Evolutionary conservation across 1,139 yeast genomes (phyloP), one percentile per base, ranked within the genome.

Genomic region (Debaryomycetaceae sp.): DNA sequence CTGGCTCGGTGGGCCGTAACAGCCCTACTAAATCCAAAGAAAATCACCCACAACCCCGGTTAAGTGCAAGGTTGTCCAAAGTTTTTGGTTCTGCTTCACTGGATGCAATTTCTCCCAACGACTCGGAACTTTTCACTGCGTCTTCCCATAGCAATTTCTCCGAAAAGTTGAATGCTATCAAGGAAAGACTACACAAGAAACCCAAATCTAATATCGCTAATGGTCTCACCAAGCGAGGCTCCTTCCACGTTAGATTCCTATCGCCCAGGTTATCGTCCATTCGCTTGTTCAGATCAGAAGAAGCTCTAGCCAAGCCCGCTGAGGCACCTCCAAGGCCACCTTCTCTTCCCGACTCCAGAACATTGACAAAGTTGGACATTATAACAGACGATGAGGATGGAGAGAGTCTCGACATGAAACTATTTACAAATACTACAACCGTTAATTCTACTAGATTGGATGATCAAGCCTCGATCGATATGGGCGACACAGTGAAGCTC

Each of bases 181-280:
- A 33, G 16, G 36, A 33, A 9, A 38, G 22, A 15, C 19, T 39
- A 8, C 33, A 17, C 17, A 37, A 26, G 14, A 41, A 34, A 34
- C 39, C 35, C 24, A 35, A 38, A 19, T 29, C 37, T 11, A 38
- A 28, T 17, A 19, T 38, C 5, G 15, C 31, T 8, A 22, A 31
- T 2, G 35, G 29, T 13, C 34, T 17, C 13, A 13, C 14, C 18
- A 33, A 19, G 30, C 31, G 16, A 15, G 31, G 18, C 15, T 18
- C 17, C 4, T 14, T 36, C 17, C 30, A 19, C 26, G 37, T 37
- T 11, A 33, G 39, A 31, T 35, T 33, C 16, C 26, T 29, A 7
- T 39, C 39, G 2, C 36, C 39, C 4, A 35, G 9, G 13, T 8
- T 15, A 11, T 32, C 39, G 9, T 38, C 41, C 9, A 31, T 35